A percentile compares a stretch with the other conserved stretches of the same genome.
Conservation (phyloP, 2,329 filamentous ascomycete species). For the Colletotrichum sp. region DNA sequence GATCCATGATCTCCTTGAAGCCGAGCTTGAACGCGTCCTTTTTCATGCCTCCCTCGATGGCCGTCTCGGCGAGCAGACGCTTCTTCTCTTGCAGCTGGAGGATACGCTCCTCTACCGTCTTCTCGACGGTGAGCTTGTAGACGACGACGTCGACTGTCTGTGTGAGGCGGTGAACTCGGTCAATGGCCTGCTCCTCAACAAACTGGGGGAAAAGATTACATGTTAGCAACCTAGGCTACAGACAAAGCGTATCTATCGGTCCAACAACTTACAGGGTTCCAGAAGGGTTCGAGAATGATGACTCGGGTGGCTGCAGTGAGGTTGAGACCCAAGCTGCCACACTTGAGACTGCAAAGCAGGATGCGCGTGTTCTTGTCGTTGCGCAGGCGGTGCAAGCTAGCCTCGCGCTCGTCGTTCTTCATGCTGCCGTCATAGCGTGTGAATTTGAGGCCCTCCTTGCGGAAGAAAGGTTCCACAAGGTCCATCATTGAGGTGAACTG, state of each 20-base stretch:
- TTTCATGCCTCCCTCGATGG: constrained; percentile 82
- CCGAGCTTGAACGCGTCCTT: constrained; percentile 81
- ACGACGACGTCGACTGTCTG: constrained; percentile 94
- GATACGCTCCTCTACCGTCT: constrained; percentile 92
- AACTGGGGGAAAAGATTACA: constrained; percentile 59
- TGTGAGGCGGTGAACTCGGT: constrained; percentile 97
- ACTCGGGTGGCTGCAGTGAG: constrained; percentile 92
- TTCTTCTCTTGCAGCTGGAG: constrained; percentile 95
- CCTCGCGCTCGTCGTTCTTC: constrained; percentile 91
- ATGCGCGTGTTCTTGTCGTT: constrained; percentile 79
- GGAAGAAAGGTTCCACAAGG: constrained; percentile 90
- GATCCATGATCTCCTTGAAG: constrained; percentile 89
- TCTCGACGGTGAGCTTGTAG: constrained; percentile 88
- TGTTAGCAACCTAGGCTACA: background rate
- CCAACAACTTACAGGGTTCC: constrained; percentile 77
- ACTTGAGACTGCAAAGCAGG: constrained; percentile 91
- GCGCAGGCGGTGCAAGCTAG: constrained; percentile 78
- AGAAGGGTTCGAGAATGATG: constrained; percentile 96
- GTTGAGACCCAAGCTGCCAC: constrained; percentile 91
- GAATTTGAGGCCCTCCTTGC: constrained; percentile 74
- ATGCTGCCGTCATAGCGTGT: constrained; percentile 95
- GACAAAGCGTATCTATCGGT: background rate
- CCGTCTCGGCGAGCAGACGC: constrained; percentile 85
- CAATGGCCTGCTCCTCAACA: constrained; percentile 98
- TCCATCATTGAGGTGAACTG: constrained; percentile 99